These are phyloP conservation scores for Knufia fluminis DNA, from an alignment of 2,329 filamentous ascomycete genomes.

Conservation along the genomic window DNA sequence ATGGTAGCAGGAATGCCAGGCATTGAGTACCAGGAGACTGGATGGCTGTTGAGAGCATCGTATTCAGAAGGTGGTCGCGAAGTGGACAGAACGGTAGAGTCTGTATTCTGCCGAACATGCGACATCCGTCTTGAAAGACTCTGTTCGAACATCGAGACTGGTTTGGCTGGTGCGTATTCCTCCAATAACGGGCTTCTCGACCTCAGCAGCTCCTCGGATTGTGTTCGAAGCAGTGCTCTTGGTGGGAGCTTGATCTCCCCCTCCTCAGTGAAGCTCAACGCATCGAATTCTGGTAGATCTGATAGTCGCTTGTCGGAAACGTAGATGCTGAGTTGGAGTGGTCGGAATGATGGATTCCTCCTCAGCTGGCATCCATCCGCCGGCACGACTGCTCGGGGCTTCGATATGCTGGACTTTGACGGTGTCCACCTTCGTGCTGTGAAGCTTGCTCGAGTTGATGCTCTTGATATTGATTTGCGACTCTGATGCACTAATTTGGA, in stretches of 20 bases:
- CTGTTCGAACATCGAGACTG: constrained; percentile 13
- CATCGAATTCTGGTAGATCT: constrained; percentile 36
- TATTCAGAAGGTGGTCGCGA: constrained; percentile 21
- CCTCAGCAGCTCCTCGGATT: constrained; percentile 19
- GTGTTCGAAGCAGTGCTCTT: constrained; percentile 25
- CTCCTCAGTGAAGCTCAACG: constrained; percentile 28
- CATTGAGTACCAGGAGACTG: constrained; percentile 22
- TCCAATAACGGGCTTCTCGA: constrained; percentile 14
- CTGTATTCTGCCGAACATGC: constrained; percentile 13
- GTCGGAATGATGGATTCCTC: constrained; percentile 27
- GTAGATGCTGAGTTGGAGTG: constrained; percentile 41
- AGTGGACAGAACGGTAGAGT: constrained; percentile 16
- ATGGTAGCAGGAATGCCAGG: constrained; percentile 22
- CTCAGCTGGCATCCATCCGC: constrained; percentile 14
- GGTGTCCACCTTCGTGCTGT: constrained; percentile 29
- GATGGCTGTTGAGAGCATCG: constrained; percentile 22
- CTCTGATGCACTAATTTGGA: constrained; percentile 32
- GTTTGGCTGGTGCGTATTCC: constrained; percentile 14
- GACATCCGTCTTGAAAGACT: constrained; percentile 5
- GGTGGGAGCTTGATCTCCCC: constrained; percentile 27
- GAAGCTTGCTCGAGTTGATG: constrained; percentile 35
- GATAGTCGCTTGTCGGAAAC: constrained; percentile 35
- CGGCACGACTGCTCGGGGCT: constrained; percentile 24
- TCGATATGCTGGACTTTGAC: constrained; percentile 31
- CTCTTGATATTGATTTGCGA: constrained; percentile 30